phyloP scores from a whole-genome alignment of 1,284 basidiomycete species.

The Trichosporon inkin region DNA sequence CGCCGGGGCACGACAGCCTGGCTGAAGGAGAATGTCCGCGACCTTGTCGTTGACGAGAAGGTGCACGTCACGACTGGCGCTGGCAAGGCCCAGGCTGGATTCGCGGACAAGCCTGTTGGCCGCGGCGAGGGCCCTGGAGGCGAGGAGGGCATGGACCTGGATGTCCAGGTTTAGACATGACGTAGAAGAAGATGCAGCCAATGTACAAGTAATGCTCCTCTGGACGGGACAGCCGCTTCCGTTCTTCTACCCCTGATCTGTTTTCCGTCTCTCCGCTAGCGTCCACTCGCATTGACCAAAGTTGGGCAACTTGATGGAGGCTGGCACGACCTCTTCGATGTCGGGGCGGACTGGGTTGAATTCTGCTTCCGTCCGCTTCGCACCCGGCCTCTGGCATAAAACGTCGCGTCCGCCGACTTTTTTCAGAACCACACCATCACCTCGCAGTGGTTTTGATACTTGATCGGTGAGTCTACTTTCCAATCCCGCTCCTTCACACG shows the following conservation, averaged over 20 bases:
- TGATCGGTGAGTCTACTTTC: not conserved
- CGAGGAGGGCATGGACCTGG: slow-evolving; percentile 23
- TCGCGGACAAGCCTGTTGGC: slow-evolving; percentile 26
- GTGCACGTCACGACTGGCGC: slow-evolving; percentile 48
- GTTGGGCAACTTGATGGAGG: too few species aligned
- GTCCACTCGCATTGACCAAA: too few species aligned
- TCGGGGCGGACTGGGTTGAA: too few species aligned
- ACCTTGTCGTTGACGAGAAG: slow-evolving; percentile 67
- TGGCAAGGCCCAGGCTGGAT: slow-evolving; percentile 38
- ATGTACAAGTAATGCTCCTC: slow-evolving; percentile 1
- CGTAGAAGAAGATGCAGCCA: slow-evolving; percentile 17
- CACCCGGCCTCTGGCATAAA: too few species aligned
- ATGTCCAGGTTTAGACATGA: slow-evolving; percentile 12
- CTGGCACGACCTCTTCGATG: too few species aligned
- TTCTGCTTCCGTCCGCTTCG: too few species aligned
- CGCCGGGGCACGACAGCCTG: slow-evolving; percentile 80
- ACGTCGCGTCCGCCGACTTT: too few species aligned
- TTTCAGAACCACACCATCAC: not conserved
- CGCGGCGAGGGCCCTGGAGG: slow-evolving; percentile 29
- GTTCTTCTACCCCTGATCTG: too few species aligned
- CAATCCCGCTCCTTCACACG: not conserved
- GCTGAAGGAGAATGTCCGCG: slow-evolving; percentile 72
- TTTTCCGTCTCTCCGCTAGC: too few species aligned
- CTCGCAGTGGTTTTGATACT: not conserved
- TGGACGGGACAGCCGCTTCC: too few species aligned